A percentile compares a stretch with the other conserved stretches of the same genome.
Evolutionary conservation across 2,329 filamentous ascomycete genomes (phyloP).

Genomic region (Fusarium buxicola): DNA sequence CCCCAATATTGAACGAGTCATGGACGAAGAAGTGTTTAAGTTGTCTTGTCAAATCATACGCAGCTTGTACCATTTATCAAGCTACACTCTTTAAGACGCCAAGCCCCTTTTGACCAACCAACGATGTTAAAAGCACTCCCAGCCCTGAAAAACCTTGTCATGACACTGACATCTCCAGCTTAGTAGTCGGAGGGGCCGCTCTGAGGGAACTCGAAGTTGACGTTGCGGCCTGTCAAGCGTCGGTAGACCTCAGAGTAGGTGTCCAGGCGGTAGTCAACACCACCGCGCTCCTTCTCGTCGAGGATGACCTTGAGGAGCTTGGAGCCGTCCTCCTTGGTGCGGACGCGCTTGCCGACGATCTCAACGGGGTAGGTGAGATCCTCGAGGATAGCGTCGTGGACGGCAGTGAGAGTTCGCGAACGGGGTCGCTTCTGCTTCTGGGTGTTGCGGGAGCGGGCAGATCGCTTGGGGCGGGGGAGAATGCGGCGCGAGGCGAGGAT

Average conservation of each 20-base stretch:
- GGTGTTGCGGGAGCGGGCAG: constrained; percentile 93
- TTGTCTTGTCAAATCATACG: constrained; percentile 55
- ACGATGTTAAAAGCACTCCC: constrained; percentile 52
- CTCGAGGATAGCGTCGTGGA: constrained; percentile 97
- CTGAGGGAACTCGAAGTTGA: constrained; percentile 99
- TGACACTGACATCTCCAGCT: constrained; percentile 50
- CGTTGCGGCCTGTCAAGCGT: constrained; percentile 93
- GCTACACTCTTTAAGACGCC: constrained; percentile 64
- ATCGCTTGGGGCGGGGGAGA: constrained; percentile 97
- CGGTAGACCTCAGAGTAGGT: constrained; percentile 99
- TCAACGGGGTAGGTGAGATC: constrained; percentile 99
- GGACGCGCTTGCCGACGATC: constrained; percentile 98
- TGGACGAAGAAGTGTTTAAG: constrained; percentile 48
- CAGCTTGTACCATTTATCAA: constrained; percentile 61
- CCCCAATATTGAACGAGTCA: constrained; percentile 49
- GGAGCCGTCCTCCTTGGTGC: constrained; percentile 98
- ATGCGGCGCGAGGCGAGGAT: constrained; percentile 99
- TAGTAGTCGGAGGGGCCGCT: constrained; percentile 83
- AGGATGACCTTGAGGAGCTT: constrained; percentile 99
- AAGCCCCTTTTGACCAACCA: constrained; percentile 58
- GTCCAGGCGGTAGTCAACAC: constrained; percentile 99
- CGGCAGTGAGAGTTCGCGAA: constrained; percentile 96
- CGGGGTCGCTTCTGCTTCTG: constrained; percentile 99
- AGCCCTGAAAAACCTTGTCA: constrained; percentile 38
- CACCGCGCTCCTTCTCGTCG: constrained; percentile 99